Evolutionary conservation across 2,329 filamentous ascomycete genomes (phyloP), one percentile per base, ranked within the genome.

Genomic region (Exophiala aquamarina): DNA sequence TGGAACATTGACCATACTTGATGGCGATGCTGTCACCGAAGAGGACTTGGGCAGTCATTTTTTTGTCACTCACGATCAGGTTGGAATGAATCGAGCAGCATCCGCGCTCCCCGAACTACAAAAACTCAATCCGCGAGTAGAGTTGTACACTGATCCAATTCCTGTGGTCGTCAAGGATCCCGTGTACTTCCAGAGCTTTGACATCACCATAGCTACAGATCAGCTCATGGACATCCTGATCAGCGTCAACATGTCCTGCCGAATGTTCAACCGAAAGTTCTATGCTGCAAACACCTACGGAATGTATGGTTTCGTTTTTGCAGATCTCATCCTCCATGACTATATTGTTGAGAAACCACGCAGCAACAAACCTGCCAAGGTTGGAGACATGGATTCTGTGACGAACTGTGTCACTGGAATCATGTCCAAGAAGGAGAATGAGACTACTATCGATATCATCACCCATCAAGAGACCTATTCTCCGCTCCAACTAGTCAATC

Each of bases 221-320:
- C 79, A 95, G 18, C 82, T 87, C 61, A 84, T 93, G 35, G 74
- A 80, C 47, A 82, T 83, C 0, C 79, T 94, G 53, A 82, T 83
- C 55, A 79, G 82, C 49, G 86, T 97, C 71, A 96, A 97, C 70
- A 88, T 88, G 17, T 86, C 87, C 20, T 91, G 90, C 32, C 86
- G 92, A 37, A 72, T 94, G 29, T 83, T 86, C 51, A 79, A 82
- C 54, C 82, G 83, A 38, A 84, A 90, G 9, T 96, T 96, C 68
- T 98, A 98, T 69, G 89, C 89, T 8, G 87, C 90, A 28, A 86
- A 84, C 41, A 82, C 86, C 2, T 89, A 96, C 64, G 93, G 93
- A 39, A 79, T 95, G 65, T 97, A 94, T 66, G 93, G 93, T 46
- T 98, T 89, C 71, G 87, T 95, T 57, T 98, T 98, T 66, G 87